Conservation (phyloP, 2,329 filamentous ascomycete species). For the Scortechinia acanthostroma region DNA sequence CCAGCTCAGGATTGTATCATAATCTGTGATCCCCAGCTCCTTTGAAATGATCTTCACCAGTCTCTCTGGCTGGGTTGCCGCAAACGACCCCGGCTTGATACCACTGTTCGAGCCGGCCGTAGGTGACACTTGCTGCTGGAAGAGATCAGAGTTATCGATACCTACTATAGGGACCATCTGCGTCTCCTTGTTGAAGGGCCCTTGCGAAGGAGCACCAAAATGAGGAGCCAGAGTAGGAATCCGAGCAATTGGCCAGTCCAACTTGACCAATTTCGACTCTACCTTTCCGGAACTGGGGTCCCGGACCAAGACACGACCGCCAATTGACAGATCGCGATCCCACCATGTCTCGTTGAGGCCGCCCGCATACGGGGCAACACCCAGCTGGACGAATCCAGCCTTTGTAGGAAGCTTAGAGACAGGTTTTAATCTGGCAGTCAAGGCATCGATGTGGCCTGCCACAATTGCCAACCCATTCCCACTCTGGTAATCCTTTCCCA, state of each 20-base stretch:
- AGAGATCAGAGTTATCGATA: constrained; percentile 64
- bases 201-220: constrained; percentile 72
- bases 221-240: constrained; percentile 90
- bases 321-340: constrained; percentile 89
- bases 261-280: constrained; percentile 73
- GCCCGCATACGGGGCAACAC: constrained; percentile 87
- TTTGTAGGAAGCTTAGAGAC: constrained; percentile 77
- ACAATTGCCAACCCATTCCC: constrained; percentile 85
- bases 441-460: constrained; percentile 84
- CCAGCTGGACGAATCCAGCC: constrained; percentile 80
- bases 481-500: constrained; percentile 73
- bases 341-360: constrained; percentile 87
- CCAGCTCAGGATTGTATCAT: constrained; percentile 81
- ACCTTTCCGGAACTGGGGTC: constrained; percentile 71
- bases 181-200: constrained; percentile 74
- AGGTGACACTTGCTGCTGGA: constrained; percentile 11
- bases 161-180: constrained; percentile 92
- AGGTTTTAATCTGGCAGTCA: constrained; percentile 87
- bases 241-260: constrained; percentile 88
- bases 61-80: constrained; percentile 74
- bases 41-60: constrained; percentile 77
- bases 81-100: constrained; percentile 58
- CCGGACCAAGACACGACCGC: constrained; percentile 79
- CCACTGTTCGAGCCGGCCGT: constrained; percentile 17
- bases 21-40: constrained; percentile 68